Percentiles rank a stretch among this genome's conserved stretches.
These are phyloP conservation scores for Entomortierella chlamydospora DNA, from an alignment of 192 early-diverging fungal genomes.

Conservation along the genomic window DNA sequence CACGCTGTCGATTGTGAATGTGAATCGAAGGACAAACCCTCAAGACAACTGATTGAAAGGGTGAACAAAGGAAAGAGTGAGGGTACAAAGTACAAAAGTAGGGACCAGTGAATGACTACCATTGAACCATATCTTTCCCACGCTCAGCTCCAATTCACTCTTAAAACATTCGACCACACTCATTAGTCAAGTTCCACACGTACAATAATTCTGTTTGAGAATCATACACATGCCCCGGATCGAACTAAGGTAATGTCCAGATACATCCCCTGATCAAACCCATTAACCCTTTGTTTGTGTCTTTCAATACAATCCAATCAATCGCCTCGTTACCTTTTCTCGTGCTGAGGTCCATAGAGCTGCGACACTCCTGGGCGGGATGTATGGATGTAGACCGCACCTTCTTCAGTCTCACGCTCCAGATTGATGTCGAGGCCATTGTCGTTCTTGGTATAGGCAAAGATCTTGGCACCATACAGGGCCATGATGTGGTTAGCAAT, in stretches of 20 bases:
- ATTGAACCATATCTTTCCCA: too few relatives aligned
- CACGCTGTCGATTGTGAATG: background rate
- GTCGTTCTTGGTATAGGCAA: constrained; percentile 90
- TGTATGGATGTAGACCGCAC: constrained; percentile 97
- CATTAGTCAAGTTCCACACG: too few relatives aligned
- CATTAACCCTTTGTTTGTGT: background rate
- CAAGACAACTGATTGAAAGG: too few relatives aligned
- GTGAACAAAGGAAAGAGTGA: too few relatives aligned
- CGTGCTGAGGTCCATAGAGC: constrained; percentile 85
- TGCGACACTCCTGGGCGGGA: constrained; percentile 94
- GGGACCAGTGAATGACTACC: too few relatives aligned
- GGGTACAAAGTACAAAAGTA: too few relatives aligned
- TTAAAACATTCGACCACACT: too few relatives aligned
- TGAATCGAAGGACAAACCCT: background rate
- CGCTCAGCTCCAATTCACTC: too few relatives aligned
- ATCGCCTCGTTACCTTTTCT: constrained; percentile 64
- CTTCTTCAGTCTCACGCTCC: constrained; percentile 88
- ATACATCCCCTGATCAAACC: background rate
- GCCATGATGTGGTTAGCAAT: constrained; percentile 97
- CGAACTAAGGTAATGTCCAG: too few relatives aligned
- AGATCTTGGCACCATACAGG: constrained; percentile 95
- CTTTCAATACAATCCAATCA: background rate
- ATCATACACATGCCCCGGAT: too few relatives aligned
- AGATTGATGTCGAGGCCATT: constrained; percentile 85
- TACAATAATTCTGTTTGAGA: too few relatives aligned